Conservation (phyloP, 352 stramenopile genomes). For the Globisporangium ultimum region DNA sequence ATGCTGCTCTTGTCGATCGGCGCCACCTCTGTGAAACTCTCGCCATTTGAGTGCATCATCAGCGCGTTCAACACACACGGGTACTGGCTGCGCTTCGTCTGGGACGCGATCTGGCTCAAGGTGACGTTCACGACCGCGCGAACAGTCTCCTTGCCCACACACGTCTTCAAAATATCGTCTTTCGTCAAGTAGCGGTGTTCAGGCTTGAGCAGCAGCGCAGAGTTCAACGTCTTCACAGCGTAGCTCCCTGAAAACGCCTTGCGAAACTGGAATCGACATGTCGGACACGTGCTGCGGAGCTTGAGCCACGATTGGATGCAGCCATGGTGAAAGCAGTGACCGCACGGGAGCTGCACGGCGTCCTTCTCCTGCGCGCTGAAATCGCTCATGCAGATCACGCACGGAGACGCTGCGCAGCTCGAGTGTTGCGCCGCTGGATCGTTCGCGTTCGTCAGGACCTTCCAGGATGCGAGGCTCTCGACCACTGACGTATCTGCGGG, state of each 20-base stretch:
- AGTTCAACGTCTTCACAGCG: slow-evolving; percentile 78
- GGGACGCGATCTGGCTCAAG: slow-evolving; percentile 57
- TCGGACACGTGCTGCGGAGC: slow-evolving; percentile 91
- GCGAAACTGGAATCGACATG: slow-evolving; percentile 91
- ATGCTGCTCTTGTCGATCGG: slow-evolving; percentile 34
- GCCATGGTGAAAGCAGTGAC: slow-evolving; percentile 91
- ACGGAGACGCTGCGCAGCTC: slow-evolving; percentile 18
- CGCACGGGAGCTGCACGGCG: slow-evolving; percentile 85
- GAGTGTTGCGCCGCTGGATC: too few relatives aligned
- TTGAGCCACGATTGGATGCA: slow-evolving; percentile 94
- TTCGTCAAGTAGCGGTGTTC: slow-evolving; percentile 55
- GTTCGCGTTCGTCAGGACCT: background rate
- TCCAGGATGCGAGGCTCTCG: slow-evolving; percentile 38
- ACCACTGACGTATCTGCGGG: slow-evolving; percentile 70
- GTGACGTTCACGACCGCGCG: slow-evolving; percentile 77
- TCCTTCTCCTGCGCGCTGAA: slow-evolving; percentile 55
- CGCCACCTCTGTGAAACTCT: slow-evolving; percentile 47
- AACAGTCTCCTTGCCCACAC: slow-evolving; percentile 56
- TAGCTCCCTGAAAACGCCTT: slow-evolving; percentile 80
- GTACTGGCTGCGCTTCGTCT: slow-evolving; percentile 62
- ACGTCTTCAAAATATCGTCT: slow-evolving; percentile 53
- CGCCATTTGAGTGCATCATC: slow-evolving; percentile 75
- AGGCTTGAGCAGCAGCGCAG: slow-evolving; percentile 61
- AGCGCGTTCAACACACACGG: slow-evolving; percentile 79
- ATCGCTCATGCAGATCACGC: slow-evolving; percentile 92